Evolutionary conservation across 257 asterid species (phyloP), one percentile per base, ranked within the genome.

Genomic region (Solanum tarapatanum): DNA sequence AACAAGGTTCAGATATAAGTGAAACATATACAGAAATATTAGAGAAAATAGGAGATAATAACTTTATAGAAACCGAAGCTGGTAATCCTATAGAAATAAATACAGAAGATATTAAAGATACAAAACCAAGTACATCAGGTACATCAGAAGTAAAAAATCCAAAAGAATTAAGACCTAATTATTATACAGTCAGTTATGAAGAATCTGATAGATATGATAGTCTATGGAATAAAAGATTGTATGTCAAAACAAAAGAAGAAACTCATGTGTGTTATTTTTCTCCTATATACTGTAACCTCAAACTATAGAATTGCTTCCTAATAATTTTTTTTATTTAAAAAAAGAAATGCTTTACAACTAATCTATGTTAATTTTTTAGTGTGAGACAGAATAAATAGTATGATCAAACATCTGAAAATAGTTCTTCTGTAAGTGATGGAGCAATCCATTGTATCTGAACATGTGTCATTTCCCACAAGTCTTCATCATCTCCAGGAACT

Each of bases 361-460:
- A 80, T 45, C 23, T 80, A 80, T 80, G 66, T 80, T 4, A 45
- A 79, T 10, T 75, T 45, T 17, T 75, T 28, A 17, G 41, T 80
- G 28, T 80, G 3, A 45, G 55, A 30, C 21, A 37, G 28, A 55
- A 11, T 16, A 39, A 55, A 11, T 24, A 26, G 33, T 21, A 2
- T n/a, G 36, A 24, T 86, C 88, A 86, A 86, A 36, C 26, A 23
- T 95, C 95, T 23, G 98, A 97, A 87, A 97, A 95, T 82, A 97
- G 70, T 85, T 97, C 99, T 58, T 94, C 97, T 3, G 95, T 93
- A 51, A 96, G 93, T 8, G 94, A 89, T 2, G 99, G 99, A 89
- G 96, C 96, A 39, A 96, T 96, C 98, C 99, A 95, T 88, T 96
- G 98, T 86, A 95, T 95, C 92, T 96, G 99, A 88, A 93, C 91